These are phyloP conservation scores for Polyrhizophydium stewartii DNA, from an alignment of 371 early-diverging fungal genomes.

Conservation along the genomic window DNA sequence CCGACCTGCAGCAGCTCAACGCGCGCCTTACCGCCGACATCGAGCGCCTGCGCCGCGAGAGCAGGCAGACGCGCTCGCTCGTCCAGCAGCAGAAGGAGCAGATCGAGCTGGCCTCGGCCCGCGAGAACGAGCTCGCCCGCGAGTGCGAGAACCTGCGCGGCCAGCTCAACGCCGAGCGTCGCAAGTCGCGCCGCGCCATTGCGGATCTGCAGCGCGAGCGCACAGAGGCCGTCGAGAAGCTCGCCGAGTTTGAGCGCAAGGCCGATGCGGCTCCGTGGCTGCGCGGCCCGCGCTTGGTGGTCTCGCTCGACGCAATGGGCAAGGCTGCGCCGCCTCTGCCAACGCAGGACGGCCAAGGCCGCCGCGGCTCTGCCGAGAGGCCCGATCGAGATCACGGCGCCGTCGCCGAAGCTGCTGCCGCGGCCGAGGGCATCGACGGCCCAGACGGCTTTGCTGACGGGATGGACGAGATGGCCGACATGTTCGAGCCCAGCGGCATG, in stretches of 20 bases:
- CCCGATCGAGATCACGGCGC: too few species aligned
- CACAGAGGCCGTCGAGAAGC: neutral
- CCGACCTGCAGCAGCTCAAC: neutral
- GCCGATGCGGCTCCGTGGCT: too few species aligned
- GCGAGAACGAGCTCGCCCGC: neutral
- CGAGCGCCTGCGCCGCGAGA: neutral
- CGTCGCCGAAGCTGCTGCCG: too few species aligned
- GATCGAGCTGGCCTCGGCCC: neutral
- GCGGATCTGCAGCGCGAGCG: neutral
- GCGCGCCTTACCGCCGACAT: neutral
- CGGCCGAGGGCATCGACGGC: too few species aligned
- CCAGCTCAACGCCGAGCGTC: neutral
- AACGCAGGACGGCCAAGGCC: too few species aligned
- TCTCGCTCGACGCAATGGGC: too few species aligned
- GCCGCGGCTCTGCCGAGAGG: too few species aligned
- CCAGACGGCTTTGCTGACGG: too few species aligned
- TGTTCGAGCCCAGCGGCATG: too few species aligned
- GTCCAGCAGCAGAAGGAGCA: neutral
- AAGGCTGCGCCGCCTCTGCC: too few species aligned
- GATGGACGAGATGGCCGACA: too few species aligned
- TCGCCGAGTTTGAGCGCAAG: neutral
- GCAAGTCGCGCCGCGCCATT: neutral
- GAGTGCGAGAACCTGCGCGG: neutral
- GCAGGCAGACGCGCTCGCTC: neutral
- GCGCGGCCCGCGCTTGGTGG: too few species aligned